Evolutionary conservation across 2,329 filamentous ascomycete genomes (phyloP), one percentile per base, ranked within the genome.

Genomic region (Pseudogymnoascus sp.): DNA sequence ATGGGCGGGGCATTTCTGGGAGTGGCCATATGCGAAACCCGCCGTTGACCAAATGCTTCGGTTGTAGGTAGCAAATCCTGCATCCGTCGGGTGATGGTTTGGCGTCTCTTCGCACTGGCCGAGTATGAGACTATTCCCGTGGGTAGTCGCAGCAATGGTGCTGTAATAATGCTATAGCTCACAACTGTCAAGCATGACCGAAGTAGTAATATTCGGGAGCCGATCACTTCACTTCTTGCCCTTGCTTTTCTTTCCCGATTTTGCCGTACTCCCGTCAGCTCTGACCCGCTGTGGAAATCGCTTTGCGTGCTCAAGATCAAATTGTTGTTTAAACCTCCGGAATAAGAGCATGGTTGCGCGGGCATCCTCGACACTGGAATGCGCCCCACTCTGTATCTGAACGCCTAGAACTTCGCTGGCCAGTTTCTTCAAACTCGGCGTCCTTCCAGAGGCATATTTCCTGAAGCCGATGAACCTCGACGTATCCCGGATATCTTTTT

Each of bases 311-410:
- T 96, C 90, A 62, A 85, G 78, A 72, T 97, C 94, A 71, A 99
- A 97, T 0, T 82, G 88, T 15, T 86, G 80, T 76, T 97, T 97
- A 72, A 92, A 85, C 67, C 85, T 84, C 65, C 89, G 82, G 71
- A 96, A 97, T 42, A 99, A 77, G 62, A 93, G 77, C 92, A 99
- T 97, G 0, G 92, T 87, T 4, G 90, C 91, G 67, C 91, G 80
- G 1, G 94, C 94, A 78, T 99, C 94, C 77, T 88, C 79, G 65
- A 88, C 76, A 72, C 85, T 88, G 1, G 84, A 87, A 72, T 88
- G 86, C 27, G 82, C 77, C 0, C 84, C 85, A 18, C 73, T 76
- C 67, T 89, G 86, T 60, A 89, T 87, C 59, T 86, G 83, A 4
- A 87, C 74, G 0, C 80, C 79, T 1, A 88, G 71, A 6, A 87